Evolutionary conservation across 1,139 yeast species (phyloP).

Genomic region (Candida labiduridarum): DNA sequence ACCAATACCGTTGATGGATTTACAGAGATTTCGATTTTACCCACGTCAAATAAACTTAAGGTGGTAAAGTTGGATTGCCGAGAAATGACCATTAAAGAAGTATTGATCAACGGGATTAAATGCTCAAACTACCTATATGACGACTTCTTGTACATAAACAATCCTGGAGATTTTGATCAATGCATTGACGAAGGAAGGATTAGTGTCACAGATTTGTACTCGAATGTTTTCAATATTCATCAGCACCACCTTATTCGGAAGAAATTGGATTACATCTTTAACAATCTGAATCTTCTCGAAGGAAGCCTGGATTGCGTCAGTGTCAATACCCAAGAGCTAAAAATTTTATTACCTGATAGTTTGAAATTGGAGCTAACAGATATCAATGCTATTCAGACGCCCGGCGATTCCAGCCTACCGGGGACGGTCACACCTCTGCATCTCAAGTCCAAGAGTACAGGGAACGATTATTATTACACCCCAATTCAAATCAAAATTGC

Average conservation of each 20-base stretch:
- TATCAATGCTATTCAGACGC: slow-evolving; percentile 43
- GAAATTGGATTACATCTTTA: slow-evolving; percentile 63
- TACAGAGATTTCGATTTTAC: slow-evolving; percentile 81
- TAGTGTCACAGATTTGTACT: slow-evolving; percentile 45
- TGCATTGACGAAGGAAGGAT: slow-evolving; percentile 24
- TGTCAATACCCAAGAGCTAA: slow-evolving; percentile 68
- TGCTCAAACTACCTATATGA: slow-evolving; percentile 40
- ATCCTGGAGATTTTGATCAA: slow-evolving; percentile 29
- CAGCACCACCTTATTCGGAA: slow-evolving; percentile 69
- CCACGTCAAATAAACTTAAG: slow-evolving; percentile 61
- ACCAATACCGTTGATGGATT: slow-evolving; percentile 60
- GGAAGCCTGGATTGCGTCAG: slow-evolving; percentile 13
- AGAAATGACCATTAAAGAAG: slow-evolving; percentile 65
- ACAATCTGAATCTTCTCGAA: slow-evolving; percentile 47
- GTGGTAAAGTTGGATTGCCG: slow-evolving; percentile 78
- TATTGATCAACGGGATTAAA: slow-evolving; percentile 56
- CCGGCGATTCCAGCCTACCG: slow-evolving; percentile 36
- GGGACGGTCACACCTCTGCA: slow-evolving; percentile 42
- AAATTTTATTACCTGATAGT: slow-evolving; percentile 71
- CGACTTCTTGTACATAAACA: slow-evolving; percentile 42
- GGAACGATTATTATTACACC: slow-evolving; percentile 50
- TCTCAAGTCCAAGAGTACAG: slow-evolving; percentile 34
- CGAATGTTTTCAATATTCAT: slow-evolving; percentile 46
- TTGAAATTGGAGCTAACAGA: slow-evolving; percentile 65
- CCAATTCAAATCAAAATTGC: slow-evolving; percentile 75